phyloP scores from a whole-genome alignment of 2,329 filamentous ascomycete species.

The Nemania bipapillata region DNA sequence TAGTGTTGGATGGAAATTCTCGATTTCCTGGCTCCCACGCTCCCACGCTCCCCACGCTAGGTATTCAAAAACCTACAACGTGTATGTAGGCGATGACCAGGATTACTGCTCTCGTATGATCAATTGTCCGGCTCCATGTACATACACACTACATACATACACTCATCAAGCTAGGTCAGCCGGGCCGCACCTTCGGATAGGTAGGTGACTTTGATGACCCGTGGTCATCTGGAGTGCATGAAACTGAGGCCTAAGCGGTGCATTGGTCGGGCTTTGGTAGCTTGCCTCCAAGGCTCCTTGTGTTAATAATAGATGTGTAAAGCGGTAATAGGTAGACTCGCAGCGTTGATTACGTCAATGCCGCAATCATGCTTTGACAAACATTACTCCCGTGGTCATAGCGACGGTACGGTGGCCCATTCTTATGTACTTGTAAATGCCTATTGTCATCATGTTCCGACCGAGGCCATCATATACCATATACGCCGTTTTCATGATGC shows the following conservation, averaged over 20 bases:
- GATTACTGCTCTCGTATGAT: slow-evolving; percentile 3
- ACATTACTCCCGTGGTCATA: background rate
- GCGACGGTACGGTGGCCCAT: too few relatives aligned
- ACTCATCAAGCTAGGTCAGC: slow-evolving; percentile 4
- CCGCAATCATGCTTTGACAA: background rate
- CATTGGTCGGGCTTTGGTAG: background rate
- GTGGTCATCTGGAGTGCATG: background rate
- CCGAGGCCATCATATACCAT: background rate
- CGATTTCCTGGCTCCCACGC: background rate
- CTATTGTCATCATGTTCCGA: background rate
- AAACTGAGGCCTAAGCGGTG: background rate
- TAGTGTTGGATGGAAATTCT: background rate
- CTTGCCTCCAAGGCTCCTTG: slow-evolving; percentile 6
- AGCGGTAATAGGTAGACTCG: background rate
- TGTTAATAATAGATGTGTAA: background rate
- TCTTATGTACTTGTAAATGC: too few relatives aligned
- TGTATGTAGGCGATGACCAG: background rate
- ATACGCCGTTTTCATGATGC: slow-evolving; percentile 9
- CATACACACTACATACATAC: too few relatives aligned
- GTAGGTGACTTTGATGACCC: background rate
- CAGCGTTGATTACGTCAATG: background rate
- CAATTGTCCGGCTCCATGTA: background rate
- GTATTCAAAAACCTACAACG: background rate
- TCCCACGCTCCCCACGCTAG: background rate
- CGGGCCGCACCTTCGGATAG: background rate